Percentiles rank a stretch among this genome's conserved stretches.
Conservation (phyloP, 176 grass and related monocot species). For the Ampelocalamus luodianensis region DNA sequence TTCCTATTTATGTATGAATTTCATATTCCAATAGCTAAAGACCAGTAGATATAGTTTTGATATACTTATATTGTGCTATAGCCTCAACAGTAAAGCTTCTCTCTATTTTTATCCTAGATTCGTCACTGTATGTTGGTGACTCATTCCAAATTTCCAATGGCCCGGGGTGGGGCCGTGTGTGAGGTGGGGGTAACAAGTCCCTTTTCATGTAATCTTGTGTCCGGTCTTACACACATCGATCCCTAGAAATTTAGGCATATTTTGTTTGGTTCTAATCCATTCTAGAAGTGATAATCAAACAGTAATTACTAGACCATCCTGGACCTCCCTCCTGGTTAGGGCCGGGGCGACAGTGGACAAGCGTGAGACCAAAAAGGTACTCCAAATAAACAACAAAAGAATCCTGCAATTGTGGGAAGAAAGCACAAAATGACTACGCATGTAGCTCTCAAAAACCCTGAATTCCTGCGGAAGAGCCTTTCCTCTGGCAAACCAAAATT, state of each 20-base stretch:
- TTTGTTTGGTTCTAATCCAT: not conserved
- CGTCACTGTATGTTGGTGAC: too few species aligned
- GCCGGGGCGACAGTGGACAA: not conserved
- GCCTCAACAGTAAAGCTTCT: too few species aligned
- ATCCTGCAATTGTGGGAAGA: conserved; percentile 19
- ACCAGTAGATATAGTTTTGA: too few species aligned
- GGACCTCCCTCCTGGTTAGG: not conserved
- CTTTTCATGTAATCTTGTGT: not conserved
- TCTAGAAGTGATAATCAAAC: not conserved
- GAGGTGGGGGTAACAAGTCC: too few species aligned
- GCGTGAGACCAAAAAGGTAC: not conserved
- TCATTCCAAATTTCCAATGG: too few species aligned
- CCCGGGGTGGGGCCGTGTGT: too few species aligned
- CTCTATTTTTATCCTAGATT: too few species aligned
- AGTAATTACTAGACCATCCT: not conserved
- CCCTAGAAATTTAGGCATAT: not conserved
- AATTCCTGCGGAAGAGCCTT: not conserved
- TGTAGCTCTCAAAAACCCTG: not conserved
- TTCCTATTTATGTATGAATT: too few species aligned
- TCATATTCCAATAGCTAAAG: too few species aligned
- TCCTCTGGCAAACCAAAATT: too few species aligned
- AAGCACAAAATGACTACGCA: not conserved
- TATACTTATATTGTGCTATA: too few species aligned
- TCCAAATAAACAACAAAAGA: not conserved
- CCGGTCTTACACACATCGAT: not conserved